Evolutionary conservation across 1,139 yeast genomes (phyloP), one percentile per base, ranked within the genome.

Genomic region (Martiniozyma asiatica): DNA sequence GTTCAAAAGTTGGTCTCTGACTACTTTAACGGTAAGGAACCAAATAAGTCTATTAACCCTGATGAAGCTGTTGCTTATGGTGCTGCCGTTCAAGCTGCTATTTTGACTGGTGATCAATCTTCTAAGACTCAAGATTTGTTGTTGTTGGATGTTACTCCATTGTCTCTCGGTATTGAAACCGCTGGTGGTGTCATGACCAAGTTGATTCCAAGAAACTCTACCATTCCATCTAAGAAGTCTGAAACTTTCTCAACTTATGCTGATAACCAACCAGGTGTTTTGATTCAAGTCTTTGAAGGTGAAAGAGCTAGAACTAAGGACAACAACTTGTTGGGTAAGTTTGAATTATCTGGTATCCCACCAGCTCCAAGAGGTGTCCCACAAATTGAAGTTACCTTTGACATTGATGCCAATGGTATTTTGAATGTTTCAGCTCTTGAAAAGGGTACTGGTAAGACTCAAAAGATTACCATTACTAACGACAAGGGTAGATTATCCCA

Each of bases 221-320:
- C 97, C 53, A 94, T 85, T 51, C 97, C 97, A 65, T 84, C 95
- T 63, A 80, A 84, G 68, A 85, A 87, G 80, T 79, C 94, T 67
- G 81, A 94, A 73, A 85, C 95, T 55, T 85, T 85, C 89, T 84
- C 97, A 65, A 85, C 97, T 55, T 94, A 81, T 58, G 94, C 82
- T 59, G 97, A 85, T 78, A 85, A 84, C 77, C 97, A 85, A 73
- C 85, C 96, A 63, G 82, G 94, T 56, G 97, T 85, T 51, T 89
- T 81, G 63, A 84, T 85, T 94, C 97, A 94, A 67, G 96, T 85
- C 45, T 85, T 82, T 82, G 95, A 85, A 71, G 97, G 97, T 77
- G 97, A 85, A 73, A 94, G 97, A 74, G 94, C 85, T 59, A 87
- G 85, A 92, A 84, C 95, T 72, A 65, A 81, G 54, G 96, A 85